These are phyloP conservation scores for Backusella macrospora DNA, from an alignment of 192 early-diverging fungal genomes.

Conservation along the genomic window DNA sequence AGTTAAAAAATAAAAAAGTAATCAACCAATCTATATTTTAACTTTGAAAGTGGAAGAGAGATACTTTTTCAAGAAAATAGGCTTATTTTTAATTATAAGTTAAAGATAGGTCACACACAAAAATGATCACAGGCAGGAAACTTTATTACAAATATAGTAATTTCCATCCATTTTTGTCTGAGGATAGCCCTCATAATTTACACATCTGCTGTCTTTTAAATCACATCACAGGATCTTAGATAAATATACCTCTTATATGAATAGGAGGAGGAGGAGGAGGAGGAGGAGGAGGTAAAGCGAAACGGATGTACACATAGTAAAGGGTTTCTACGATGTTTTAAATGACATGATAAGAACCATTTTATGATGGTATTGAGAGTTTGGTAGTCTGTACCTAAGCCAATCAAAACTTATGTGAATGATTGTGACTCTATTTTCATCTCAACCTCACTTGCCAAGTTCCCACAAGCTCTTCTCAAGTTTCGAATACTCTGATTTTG, in stretches of 20 bases:
- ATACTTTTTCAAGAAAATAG: neutral
- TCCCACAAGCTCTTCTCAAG: slow-evolving; percentile 6
- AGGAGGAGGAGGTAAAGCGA: neutral
- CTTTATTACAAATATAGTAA: slow-evolving; percentile 10
- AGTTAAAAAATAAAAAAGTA: neutral
- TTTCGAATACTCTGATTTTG: slow-evolving; percentile 11
- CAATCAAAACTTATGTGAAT: neutral
- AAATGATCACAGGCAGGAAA: slow-evolving; percentile 5
- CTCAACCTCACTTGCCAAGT: neutral
- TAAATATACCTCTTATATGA: neutral
- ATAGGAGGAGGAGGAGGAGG: neutral
- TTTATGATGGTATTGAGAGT: neutral
- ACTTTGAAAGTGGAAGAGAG: neutral
- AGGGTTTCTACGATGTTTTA: neutral
- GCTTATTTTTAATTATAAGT: neutral
- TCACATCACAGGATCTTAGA: neutral
- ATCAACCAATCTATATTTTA: neutral
- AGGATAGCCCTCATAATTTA: neutral
- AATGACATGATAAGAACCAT: neutral
- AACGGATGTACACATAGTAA: neutral
- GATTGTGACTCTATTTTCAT: neutral
- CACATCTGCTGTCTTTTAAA: slow-evolving; percentile 1
- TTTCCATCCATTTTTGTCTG: slow-evolving; percentile 6
- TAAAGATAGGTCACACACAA: slow-evolving; percentile 9
- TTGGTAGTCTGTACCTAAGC: neutral